Evolutionary conservation across 2,329 filamentous ascomycete species (phyloP).

Genomic region (Catunica adiposa): DNA sequence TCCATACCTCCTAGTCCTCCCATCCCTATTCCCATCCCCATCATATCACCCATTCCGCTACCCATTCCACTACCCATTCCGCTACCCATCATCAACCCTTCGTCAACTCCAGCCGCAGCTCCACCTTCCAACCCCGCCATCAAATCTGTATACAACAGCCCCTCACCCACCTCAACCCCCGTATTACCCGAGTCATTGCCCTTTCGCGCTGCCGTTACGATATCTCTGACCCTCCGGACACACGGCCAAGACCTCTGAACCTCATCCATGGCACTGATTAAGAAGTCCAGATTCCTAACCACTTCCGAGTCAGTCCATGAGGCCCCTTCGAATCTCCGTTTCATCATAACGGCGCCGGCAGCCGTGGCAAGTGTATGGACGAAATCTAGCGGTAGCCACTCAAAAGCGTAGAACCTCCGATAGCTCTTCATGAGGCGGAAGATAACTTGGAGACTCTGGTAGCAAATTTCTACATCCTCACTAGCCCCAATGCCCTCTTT

Average conservation of each 20-base stretch:
- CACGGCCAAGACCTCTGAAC: conserved; percentile 35
- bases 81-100: too few relatives aligned
- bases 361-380: conserved; percentile 33
- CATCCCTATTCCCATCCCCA: background rate
- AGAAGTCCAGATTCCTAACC: conserved; percentile 31
- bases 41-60: background rate
- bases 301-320: conserved; percentile 30
- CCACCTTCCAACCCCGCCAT: too few relatives aligned
- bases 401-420: conserved; percentile 27
- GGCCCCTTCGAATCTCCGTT: conserved; percentile 25
- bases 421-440: conserved; percentile 29
- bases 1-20: too few relatives aligned
- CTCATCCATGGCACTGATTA: conserved; percentile 33
- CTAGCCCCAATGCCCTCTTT: conserved; percentile 24
- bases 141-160: too few relatives aligned
- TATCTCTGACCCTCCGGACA: conserved; percentile 26
- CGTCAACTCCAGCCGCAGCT: too few relatives aligned
- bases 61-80: too few relatives aligned
- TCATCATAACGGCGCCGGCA: conserved; percentile 31
- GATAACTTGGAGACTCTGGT: conserved; percentile 30
- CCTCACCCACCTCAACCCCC: too few relatives aligned
- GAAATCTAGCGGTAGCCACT: conserved; percentile 30
- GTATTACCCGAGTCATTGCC: background rate
- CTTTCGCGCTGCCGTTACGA: conserved; percentile 17
- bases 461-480: conserved; percentile 33